phyloP scores from a whole-genome alignment of 495 filamentous ascomycete species.

The Schizothecium vesticola region DNA sequence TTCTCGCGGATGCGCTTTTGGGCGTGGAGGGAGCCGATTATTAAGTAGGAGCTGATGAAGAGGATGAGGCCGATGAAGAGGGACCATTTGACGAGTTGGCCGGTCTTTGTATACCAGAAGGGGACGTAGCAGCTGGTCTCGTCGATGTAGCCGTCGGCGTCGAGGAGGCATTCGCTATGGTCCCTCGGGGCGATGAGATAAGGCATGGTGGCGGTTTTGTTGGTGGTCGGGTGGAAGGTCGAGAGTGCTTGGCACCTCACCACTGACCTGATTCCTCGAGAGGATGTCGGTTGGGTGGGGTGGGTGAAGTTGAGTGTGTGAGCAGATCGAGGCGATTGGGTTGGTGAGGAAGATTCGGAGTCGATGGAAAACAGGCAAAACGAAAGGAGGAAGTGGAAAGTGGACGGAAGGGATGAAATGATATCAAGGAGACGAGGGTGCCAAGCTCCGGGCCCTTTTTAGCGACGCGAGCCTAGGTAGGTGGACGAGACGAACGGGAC shows the following conservation, averaged over 20 bases:
- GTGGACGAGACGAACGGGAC: no score
- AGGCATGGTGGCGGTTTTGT: constrained; percentile 5
- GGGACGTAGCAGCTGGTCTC: constrained; percentile 34
- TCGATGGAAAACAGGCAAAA: neutral
- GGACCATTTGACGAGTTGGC: constrained; percentile 61
- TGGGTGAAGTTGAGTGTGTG: neutral
- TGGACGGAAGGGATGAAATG: neutral
- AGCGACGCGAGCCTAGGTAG: no score
- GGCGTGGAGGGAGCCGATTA: constrained; percentile 63
- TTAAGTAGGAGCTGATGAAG: constrained; percentile 47
- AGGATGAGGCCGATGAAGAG: constrained; percentile 54
- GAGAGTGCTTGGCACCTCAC: neutral
- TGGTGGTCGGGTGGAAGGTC: neutral
- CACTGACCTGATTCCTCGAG: neutral
- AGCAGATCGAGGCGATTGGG: neutral
- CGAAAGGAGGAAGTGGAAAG: neutral
- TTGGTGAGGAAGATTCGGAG: neutral
- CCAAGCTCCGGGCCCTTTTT: neutral
- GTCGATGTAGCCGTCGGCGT: constrained; percentile 29
- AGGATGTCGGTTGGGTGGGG: neutral
- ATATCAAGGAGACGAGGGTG: neutral
- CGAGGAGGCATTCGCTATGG: constrained; percentile 12
- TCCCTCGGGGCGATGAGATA: constrained; percentile 14
- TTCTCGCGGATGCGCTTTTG: constrained; percentile 57
- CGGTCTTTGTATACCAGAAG: constrained; percentile 49